Percentiles rank a stretch among this genome's conserved stretches.
These are phyloP conservation scores for Coemansia sp. DNA, from an alignment of 192 early-diverging fungal genomes.

Conservation along the genomic window DNA sequence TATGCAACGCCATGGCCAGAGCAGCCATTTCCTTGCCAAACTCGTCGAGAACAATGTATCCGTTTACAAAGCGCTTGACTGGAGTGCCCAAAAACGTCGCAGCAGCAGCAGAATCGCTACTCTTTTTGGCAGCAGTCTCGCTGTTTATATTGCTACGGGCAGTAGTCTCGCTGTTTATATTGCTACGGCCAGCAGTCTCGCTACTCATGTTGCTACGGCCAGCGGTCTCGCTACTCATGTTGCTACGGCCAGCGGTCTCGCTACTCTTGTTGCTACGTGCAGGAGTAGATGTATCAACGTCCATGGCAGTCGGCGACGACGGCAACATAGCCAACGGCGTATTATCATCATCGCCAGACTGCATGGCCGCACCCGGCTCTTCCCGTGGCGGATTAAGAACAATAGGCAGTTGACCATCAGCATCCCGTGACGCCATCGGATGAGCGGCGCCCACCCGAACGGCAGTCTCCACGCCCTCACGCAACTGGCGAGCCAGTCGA, in stretches of 20 bases:
- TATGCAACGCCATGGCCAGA: constrained; percentile 56
- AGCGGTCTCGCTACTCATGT: too few relatives aligned
- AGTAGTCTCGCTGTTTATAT: not conserved
- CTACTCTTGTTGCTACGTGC: too few relatives aligned
- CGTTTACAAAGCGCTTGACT: constrained; percentile 58
- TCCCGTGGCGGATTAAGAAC: not conserved
- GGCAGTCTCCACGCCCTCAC: constrained; percentile 50
- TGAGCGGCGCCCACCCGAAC: constrained; percentile 40
- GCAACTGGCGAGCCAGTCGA: constrained; percentile 31
- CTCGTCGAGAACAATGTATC: constrained; percentile 62
- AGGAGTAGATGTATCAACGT: not conserved
- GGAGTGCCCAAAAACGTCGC: constrained; percentile 37
- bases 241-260: too few relatives aligned
- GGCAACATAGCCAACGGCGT: not conserved
- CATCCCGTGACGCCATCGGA: constrained; percentile 1
- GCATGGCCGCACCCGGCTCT: too few relatives aligned
- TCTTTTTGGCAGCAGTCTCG: not conserved
- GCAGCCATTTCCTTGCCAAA: constrained; percentile 67
- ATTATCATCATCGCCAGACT: not conserved
- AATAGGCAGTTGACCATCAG: not conserved
- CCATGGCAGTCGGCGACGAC: not conserved
- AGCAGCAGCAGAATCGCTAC: constrained; percentile 12
- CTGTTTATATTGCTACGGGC: not conserved
- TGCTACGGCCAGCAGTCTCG: too few relatives aligned
- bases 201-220: too few relatives aligned